Evolutionary conservation across 352 stramenopile species (phyloP).

Genomic region (Pythium utonaiense): DNA sequence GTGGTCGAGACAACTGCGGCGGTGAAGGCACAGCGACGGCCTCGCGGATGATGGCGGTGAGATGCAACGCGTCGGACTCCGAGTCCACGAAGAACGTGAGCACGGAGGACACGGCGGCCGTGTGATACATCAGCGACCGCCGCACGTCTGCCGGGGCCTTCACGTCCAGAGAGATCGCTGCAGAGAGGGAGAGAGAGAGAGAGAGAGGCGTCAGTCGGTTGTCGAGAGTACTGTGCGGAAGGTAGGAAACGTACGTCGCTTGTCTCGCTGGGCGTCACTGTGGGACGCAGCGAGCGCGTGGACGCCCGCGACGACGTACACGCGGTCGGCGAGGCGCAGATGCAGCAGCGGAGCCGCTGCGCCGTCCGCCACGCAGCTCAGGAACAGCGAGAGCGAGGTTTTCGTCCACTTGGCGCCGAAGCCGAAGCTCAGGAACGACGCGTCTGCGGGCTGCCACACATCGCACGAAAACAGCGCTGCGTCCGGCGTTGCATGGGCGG

Average conservation of each 20-base stretch:
- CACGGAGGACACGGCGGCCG: slow-evolving; percentile 9
- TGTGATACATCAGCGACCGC: slow-evolving; percentile 22
- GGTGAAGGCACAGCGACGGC: background rate
- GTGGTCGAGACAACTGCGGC: background rate
- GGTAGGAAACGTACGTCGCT: slow-evolving; percentile 12
- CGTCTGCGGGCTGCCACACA: slow-evolving; percentile 11
- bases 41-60: slow-evolving; percentile 5
- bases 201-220: background rate
- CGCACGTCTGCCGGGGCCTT: slow-evolving; percentile 12
- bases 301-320: slow-evolving; percentile 6
- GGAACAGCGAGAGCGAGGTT: background rate
- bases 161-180: slow-evolving; percentile 20
- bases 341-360: slow-evolving; percentile 13
- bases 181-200: background rate
- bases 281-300: background rate
- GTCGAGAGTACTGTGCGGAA: too few relatives aligned
- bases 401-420: slow-evolving; percentile 15
- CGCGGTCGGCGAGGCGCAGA: slow-evolving; percentile 7
- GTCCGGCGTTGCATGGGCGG: background rate
- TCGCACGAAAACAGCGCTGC: slow-evolving; percentile 9
- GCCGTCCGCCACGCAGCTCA: slow-evolving; percentile 7
- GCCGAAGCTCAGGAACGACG: slow-evolving; percentile 14
- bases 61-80: slow-evolving; percentile 4
- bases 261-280: background rate
- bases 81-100: slow-evolving; percentile 17